phyloP scores from a whole-genome alignment of 257 asterid species.

The Hygrophila difformis region DNA sequence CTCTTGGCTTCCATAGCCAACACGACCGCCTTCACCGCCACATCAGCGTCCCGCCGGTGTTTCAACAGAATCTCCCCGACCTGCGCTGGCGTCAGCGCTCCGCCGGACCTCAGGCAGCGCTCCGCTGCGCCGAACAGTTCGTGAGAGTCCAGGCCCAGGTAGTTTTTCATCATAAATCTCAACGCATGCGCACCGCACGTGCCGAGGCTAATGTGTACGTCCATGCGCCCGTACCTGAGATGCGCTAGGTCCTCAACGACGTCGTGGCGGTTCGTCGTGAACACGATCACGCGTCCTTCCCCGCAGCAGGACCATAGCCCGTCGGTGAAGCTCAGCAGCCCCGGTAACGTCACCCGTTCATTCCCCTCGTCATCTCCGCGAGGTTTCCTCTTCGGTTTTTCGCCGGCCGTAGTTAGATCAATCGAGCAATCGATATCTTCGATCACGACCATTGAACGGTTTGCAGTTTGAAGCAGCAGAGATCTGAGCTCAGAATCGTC shows the following conservation, averaged over 20 bases:
- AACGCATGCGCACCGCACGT: conserved; percentile 49
- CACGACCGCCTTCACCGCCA: conserved; percentile 23
- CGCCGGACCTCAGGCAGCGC: conserved; percentile 42
- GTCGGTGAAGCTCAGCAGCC: conserved; percentile 43
- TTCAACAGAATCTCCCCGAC: conserved; percentile 37
- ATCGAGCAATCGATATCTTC: conserved; percentile 55
- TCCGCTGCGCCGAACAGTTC: conserved; percentile 32
- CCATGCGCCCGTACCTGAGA: conserved; percentile 54
- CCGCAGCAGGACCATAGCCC: conserved; percentile 38
- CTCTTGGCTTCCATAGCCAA: conserved; percentile 36
- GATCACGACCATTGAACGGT: conserved; percentile 45
- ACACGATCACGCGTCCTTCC: conserved; percentile 20
- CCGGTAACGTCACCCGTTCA: conserved; percentile 44
- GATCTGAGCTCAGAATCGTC: conserved; percentile 41
- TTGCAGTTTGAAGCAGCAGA: conserved; percentile 36
- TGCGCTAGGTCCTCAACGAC: conserved; percentile 47
- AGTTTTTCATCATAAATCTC: conserved; percentile 39
- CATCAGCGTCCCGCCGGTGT: conserved; percentile 25
- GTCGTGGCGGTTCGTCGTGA: conserved; percentile 36
- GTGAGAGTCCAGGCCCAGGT: conserved; percentile 38
- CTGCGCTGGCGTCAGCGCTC: conserved; percentile 43
- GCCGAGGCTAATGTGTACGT: conserved; percentile 53
- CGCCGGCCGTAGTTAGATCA: conserved; percentile 37
- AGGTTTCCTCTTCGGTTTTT: conserved; percentile 18
- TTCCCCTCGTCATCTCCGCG: conserved; percentile 10